These are phyloP conservation scores for Penicillium sp. DNA, from an alignment of 2,329 filamentous ascomycete genomes.

Conservation along the genomic window DNA sequence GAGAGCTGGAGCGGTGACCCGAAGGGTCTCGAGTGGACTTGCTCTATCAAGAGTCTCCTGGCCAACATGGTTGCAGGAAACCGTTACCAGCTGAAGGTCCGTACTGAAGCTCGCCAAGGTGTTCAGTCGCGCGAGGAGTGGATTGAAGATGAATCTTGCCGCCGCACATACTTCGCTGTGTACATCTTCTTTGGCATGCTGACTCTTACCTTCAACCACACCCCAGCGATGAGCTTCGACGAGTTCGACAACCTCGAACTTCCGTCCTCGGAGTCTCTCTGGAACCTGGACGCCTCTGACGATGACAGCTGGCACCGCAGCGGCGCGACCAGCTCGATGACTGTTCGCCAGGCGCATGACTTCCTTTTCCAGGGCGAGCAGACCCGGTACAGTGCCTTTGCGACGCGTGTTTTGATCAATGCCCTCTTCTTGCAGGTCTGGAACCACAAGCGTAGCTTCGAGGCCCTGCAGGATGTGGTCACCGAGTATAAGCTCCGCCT, in stretches of 20 bases:
- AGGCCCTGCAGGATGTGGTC: slow-evolving; percentile 92
- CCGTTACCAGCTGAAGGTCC: slow-evolving; percentile 89
- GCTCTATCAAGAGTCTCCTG: slow-evolving; percentile 94
- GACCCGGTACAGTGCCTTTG: slow-evolving; percentile 90
- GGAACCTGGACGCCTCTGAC: slow-evolving; percentile 77
- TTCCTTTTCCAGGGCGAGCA: slow-evolving; percentile 90
- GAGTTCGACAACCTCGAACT: slow-evolving; percentile 92
- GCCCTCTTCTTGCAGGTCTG: slow-evolving; percentile 96
- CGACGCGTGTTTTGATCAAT: slow-evolving; percentile 97
- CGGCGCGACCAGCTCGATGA: slow-evolving; percentile 64
- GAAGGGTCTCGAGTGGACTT: slow-evolving; percentile 96
- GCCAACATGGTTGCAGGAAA: slow-evolving; percentile 99
- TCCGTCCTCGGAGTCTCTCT: slow-evolving; percentile 87
- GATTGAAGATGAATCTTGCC: slow-evolving; percentile 94
- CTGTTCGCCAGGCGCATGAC: slow-evolving; percentile 90
- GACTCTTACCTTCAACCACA: slow-evolving; percentile 95
- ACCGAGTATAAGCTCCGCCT: slow-evolving; percentile 96
- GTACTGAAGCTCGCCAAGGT: slow-evolving; percentile 77
- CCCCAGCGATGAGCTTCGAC: slow-evolving; percentile 94
- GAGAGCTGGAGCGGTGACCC: slow-evolving; percentile 98
- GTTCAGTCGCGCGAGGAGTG: slow-evolving; percentile 74
- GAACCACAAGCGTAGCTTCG: slow-evolving; percentile 98
- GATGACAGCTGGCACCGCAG: slow-evolving; percentile 80
- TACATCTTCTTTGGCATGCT: slow-evolving; percentile 98
- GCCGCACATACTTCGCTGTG: slow-evolving; percentile 94